A percentile compares a stretch with the other conserved stretches of the same genome.
These are phyloP conservation scores for Oryza meridionalis DNA, from an alignment of 176 grass and related monocot genomes.

Conservation along the genomic window DNA sequence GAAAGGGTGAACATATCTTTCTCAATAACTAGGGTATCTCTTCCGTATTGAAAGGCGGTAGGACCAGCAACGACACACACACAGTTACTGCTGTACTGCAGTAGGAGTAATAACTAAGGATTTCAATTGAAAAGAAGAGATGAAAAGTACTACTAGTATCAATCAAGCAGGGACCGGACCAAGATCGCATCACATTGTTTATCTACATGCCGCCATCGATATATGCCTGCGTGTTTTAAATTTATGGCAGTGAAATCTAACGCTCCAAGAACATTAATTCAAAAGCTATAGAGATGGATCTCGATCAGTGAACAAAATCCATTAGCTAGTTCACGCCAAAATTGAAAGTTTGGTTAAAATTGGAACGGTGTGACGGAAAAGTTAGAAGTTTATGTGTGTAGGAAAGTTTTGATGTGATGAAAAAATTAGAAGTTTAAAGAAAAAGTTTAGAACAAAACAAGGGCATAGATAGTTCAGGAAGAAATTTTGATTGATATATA, in stretches of 20 bases:
- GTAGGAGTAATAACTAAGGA: slow-evolving; percentile 12
- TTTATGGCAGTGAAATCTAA: neutral
- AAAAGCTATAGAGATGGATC: neutral
- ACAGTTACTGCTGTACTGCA: slow-evolving; percentile 28
- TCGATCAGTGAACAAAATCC: neutral
- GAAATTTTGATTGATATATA: neutral
- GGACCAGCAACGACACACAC: slow-evolving; percentile 4
- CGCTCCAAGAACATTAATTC: neutral
- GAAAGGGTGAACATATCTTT: slow-evolving; percentile 38
- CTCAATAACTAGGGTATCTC: slow-evolving; percentile 29
- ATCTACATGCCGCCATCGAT: neutral
- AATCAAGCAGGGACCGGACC: neutral
- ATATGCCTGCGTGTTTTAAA: neutral
- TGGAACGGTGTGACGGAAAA: too few relatives aligned
- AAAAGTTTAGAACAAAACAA: too few relatives aligned
- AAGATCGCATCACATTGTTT: neutral
- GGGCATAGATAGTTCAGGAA: neutral
- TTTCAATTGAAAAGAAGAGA: slow-evolving; percentile 18
- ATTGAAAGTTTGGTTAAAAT: too few relatives aligned
- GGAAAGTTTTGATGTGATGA: too few relatives aligned
- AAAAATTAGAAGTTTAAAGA: too few relatives aligned
- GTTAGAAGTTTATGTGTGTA: too few relatives aligned
- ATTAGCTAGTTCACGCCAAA: neutral
- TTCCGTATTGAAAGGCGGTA: slow-evolving; percentile 11
- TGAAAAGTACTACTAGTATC: slow-evolving; percentile 26